phyloP scores from a whole-genome alignment of 2,329 filamentous ascomycete genomes.

The Lasiodiplodia hormozganensis region DNA sequence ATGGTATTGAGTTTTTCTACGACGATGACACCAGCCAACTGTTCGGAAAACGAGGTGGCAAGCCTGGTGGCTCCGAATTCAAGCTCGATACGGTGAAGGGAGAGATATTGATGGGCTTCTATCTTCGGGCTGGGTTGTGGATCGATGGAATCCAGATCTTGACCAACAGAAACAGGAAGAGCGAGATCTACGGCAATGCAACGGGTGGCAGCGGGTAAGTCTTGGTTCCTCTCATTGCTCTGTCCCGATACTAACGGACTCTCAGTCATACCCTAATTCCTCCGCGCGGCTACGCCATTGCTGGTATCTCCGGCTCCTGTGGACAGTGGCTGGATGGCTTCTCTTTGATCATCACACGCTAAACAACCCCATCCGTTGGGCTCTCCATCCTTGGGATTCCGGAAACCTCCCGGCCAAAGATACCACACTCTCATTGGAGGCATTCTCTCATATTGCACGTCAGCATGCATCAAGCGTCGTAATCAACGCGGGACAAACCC shows the following conservation, averaged over 20 bases:
- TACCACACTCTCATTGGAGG: neutral
- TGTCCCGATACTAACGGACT: constrained; percentile 34
- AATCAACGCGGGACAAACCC: neutral
- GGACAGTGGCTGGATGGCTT: constrained; percentile 85
- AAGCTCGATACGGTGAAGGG: constrained; percentile 82
- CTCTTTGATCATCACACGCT: constrained; percentile 78
- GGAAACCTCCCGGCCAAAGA: neutral
- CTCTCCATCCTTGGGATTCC: neutral
- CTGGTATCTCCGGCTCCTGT: constrained; percentile 83
- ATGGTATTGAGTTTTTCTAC: constrained; percentile 92
- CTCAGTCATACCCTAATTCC: constrained; percentile 84
- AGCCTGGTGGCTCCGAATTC: constrained; percentile 74
- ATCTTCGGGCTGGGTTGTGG: constrained; percentile 79
- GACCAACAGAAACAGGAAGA: constrained; percentile 87
- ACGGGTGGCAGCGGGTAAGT: constrained; percentile 83
- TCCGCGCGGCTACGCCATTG: constrained; percentile 86
- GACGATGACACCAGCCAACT: constrained; percentile 85
- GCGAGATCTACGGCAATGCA: constrained; percentile 82
- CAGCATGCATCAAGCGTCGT: neutral
- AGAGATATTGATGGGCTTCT: constrained; percentile 87
- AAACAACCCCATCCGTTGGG: constrained; percentile 36
- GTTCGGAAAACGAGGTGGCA: constrained; percentile 82
- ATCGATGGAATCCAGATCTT: constrained; percentile 90
- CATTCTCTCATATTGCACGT: neutral
- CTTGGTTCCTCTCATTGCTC: neutral